Conservation (phyloP, 2,329 filamentous ascomycete species). For the Fusarium aywerte region DNA sequence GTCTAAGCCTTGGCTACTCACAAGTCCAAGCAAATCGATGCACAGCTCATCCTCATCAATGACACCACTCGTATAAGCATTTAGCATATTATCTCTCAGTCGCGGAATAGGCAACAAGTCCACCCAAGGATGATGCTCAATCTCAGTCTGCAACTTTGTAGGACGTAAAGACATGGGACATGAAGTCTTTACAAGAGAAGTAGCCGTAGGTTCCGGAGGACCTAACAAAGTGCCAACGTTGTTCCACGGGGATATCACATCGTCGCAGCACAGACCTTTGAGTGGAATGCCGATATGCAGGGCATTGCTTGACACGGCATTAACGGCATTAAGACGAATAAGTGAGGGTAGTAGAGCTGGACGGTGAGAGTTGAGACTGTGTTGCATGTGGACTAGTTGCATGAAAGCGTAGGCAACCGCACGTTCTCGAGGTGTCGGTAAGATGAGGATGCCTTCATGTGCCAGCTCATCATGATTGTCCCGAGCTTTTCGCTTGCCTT, state of each 20-base stretch:
- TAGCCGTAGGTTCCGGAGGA: background rate
- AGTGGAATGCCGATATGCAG: constrained; percentile 21
- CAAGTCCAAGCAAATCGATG: constrained; percentile 26
- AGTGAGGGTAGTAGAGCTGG: constrained; percentile 28
- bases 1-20: constrained; percentile 2
- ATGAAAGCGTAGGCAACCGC: constrained; percentile 35
- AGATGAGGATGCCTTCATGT: constrained; percentile 14
- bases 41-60: constrained; percentile 43
- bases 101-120: constrained; percentile 38
- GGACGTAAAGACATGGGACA: constrained; percentile 28
- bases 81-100: constrained; percentile 39
- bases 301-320: constrained; percentile 38
- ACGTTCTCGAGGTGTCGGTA: constrained; percentile 12
- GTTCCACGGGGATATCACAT: constrained; percentile 40
- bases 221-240: too few species aligned
- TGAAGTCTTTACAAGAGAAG: background rate
- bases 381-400: constrained; percentile 35
- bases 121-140: constrained; percentile 42
- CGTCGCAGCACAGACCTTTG: constrained; percentile 33
- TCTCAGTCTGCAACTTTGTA: constrained; percentile 27
- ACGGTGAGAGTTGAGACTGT: constrained; percentile 28
- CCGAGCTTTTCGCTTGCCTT: constrained; percentile 35
- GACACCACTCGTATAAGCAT: constrained; percentile 6
- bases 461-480: background rate
- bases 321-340: constrained; percentile 41